Conservation (phyloP, 2,329 filamentous ascomycete genomes). For the Claviceps capensis region DNA sequence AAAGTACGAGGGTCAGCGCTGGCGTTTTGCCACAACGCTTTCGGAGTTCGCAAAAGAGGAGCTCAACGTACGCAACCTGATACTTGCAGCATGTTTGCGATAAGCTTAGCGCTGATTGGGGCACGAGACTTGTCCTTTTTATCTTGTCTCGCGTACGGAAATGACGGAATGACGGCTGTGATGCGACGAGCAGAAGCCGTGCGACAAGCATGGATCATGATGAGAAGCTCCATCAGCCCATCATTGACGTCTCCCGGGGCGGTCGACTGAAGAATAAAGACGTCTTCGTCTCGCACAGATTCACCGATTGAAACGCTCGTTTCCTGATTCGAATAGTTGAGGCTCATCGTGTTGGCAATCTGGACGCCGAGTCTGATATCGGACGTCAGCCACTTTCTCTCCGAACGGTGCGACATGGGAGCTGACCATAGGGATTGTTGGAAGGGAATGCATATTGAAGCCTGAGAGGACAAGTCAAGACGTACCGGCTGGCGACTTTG, state of each 20-base stretch:
- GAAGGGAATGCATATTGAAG: not conserved
- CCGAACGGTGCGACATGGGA: slow-evolving; percentile 5
- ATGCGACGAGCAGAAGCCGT: slow-evolving; percentile 65
- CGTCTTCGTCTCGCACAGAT: slow-evolving; percentile 93
- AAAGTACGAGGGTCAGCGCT: not conserved
- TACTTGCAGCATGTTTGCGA: slow-evolving; percentile 95
- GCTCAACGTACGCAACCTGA: slow-evolving; percentile 52
- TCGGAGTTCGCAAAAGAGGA: not conserved
- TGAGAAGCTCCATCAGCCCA: slow-evolving; percentile 92
- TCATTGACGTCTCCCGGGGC: slow-evolving; percentile 95
- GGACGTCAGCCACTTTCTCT: slow-evolving; percentile 11
- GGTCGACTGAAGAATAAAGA: slow-evolving; percentile 94
- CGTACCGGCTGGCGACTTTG: slow-evolving; percentile 31
- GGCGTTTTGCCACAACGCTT: not conserved
- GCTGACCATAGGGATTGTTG: not conserved
- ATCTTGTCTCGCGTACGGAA: slow-evolving; percentile 91
- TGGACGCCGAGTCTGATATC: slow-evolving; percentile 55
- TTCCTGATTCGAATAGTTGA: slow-evolving; percentile 80
- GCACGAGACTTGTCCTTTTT: slow-evolving; percentile 91
- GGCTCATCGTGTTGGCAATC: slow-evolving; percentile 63
- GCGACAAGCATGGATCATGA: slow-evolving; percentile 91
- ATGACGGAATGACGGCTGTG: slow-evolving; percentile 90
- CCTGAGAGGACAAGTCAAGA: not conserved
- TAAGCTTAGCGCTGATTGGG: slow-evolving; percentile 90
- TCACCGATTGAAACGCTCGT: slow-evolving; percentile 90